These are phyloP conservation scores for Sporothrix dimorphospora DNA, from an alignment of 2,329 filamentous ascomycete genomes.

Conservation along the genomic window DNA sequence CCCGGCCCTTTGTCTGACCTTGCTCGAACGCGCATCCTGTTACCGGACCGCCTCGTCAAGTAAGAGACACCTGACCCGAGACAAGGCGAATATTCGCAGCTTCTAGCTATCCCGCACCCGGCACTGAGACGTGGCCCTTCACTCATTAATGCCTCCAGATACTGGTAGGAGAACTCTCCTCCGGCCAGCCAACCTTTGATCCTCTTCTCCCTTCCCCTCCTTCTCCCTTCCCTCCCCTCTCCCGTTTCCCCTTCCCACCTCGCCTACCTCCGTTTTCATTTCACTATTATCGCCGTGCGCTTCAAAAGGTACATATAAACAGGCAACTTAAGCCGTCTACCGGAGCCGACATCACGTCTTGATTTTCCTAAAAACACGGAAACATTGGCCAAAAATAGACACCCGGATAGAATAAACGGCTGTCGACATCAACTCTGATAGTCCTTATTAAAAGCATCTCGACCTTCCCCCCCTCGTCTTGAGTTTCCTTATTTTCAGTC, in stretches of 20 bases:
- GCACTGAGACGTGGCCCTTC: not conserved
- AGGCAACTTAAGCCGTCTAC: conserved; percentile 23
- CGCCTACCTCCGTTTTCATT: not conserved
- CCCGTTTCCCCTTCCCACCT: not conserved
- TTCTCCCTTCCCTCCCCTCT: not conserved
- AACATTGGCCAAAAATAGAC: conserved; percentile 16
- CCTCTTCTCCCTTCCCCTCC: not conserved
- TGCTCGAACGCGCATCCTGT: not conserved
- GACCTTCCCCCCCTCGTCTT: conserved; percentile 15
- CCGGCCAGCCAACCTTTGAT: not conserved
- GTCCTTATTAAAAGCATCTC: conserved; percentile 2
- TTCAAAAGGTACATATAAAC: conserved; percentile 8
- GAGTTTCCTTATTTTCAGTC: conserved; percentile 2
- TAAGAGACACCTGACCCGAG: not conserved
- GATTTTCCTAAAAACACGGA: not conserved
- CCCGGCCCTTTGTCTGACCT: not conserved
- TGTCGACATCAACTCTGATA: not conserved
- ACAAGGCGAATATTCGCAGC: not conserved
- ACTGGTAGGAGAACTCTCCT: not conserved
- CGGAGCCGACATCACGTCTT: conserved; percentile 1
- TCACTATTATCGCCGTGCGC: not conserved
- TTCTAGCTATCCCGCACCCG: not conserved
- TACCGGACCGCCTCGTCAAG: not conserved
- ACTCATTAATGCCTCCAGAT: not conserved
- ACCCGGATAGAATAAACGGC: not conserved